These are phyloP conservation scores for Tetrahymena thermophila DNA, from an alignment of 73 alveolate species.

Conservation along the genomic window DNA sequence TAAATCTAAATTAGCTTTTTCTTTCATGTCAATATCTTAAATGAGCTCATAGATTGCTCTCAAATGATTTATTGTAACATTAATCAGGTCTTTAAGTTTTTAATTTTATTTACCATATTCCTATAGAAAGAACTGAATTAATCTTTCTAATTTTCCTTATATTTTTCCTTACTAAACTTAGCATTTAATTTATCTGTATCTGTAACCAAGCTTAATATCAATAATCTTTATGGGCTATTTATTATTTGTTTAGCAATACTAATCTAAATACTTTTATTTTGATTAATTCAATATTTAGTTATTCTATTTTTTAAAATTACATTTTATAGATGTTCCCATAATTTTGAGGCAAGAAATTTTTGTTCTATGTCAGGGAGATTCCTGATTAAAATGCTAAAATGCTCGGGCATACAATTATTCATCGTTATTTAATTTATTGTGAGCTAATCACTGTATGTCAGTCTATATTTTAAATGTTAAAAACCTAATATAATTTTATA, in stretches of 20 bases:
- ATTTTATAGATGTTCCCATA: background rate
- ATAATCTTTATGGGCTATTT: background rate
- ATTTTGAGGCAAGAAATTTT: background rate
- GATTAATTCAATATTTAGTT: background rate
- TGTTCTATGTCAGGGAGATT: background rate
- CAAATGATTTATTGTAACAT: background rate
- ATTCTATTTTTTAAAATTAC: background rate
- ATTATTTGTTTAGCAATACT: background rate
- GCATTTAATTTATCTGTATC: background rate
- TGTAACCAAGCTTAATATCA: background rate
- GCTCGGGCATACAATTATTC: background rate
- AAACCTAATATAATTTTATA: background rate
- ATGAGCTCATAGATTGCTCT: background rate
- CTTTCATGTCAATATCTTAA: background rate
- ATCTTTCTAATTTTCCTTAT: background rate
- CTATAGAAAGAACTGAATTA: background rate
- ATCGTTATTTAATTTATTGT: background rate
- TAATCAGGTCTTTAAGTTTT: background rate
- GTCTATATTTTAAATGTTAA: background rate
- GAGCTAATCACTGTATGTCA: background rate
- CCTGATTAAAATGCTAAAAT: background rate
- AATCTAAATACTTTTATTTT: background rate
- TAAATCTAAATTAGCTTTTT: background rate
- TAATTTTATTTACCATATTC: background rate
- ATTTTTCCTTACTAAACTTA: background rate